Conservation (phyloP, 345 rosid species). For the Pistacia vera region DNA sequence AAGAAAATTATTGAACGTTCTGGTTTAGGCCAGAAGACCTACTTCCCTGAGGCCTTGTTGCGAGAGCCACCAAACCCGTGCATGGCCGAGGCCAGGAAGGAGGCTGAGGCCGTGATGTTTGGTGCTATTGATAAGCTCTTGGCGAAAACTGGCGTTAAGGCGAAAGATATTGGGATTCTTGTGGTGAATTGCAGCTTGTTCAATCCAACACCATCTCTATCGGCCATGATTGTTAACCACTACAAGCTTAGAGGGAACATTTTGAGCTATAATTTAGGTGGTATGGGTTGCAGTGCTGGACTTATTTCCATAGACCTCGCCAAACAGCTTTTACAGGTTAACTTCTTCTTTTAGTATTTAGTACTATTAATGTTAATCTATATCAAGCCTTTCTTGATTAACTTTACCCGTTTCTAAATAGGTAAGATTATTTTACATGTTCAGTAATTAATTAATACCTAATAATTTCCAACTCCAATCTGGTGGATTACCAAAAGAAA, state of each 20-base stretch:
- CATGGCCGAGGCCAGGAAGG: constrained; percentile 67
- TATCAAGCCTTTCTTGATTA: no score
- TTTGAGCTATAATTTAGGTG: constrained; percentile 64
- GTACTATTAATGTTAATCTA: background rate
- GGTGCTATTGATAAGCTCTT: constrained; percentile 63
- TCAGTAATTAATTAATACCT: no score
- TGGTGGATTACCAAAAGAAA: no score
- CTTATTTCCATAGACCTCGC: constrained; percentile 73
- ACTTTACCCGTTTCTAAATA: no score
- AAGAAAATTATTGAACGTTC: constrained; percentile 83
- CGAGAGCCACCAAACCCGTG: constrained; percentile 53
- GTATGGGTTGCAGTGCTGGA: constrained; percentile 82
- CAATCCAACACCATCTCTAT: constrained; percentile 67
- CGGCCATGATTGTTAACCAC: constrained; percentile 67
- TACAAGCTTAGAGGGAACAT: constrained; percentile 76
- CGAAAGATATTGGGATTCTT: constrained; percentile 63
- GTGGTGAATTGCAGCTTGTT: constrained; percentile 72
- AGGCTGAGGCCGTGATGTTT: constrained; percentile 68
- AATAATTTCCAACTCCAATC: no score
- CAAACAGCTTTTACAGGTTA: constrained; percentile 64
- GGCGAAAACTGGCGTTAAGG: constrained; percentile 59
- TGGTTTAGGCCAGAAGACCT: constrained; percentile 76
- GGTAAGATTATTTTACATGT: no score
- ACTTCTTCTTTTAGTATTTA: background rate
- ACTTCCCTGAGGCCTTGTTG: constrained; percentile 71